These are phyloP conservation scores for Tetradesmus lagerheimii DNA, from an alignment of 139 green algal genomes.

Conservation along the genomic window DNA sequence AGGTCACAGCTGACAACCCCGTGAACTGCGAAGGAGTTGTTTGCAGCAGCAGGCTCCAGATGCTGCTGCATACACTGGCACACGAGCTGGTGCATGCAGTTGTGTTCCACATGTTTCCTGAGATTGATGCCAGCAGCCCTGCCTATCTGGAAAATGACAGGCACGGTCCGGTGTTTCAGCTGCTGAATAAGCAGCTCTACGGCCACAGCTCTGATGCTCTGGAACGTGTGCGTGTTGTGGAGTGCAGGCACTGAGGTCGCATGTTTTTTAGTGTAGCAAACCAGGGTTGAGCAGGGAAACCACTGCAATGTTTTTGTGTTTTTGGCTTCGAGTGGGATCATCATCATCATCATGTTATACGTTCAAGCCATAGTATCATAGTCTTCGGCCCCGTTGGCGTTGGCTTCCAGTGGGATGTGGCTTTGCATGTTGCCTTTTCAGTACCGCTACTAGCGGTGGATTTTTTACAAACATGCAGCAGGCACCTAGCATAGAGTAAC, in stretches of 20 bases:
- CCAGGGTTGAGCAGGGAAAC: too few species aligned
- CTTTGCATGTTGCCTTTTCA: too few species aligned
- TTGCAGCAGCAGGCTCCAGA: constrained; percentile 28
- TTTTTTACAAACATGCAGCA: too few species aligned
- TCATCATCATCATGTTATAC: too few species aligned
- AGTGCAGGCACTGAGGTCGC: not conserved
- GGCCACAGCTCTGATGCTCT: constrained; percentile 43
- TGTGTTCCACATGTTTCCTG: constrained; percentile 28
- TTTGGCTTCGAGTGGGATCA: too few species aligned
- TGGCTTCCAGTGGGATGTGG: too few species aligned
- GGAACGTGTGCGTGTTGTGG: not conserved
- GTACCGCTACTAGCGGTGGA: too few species aligned
- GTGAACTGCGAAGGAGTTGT: constrained; percentile 43
- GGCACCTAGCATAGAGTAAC: too few species aligned
- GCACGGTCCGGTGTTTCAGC: constrained; percentile 42
- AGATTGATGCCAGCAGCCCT: constrained; percentile 14
- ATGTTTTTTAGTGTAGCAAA: too few species aligned
- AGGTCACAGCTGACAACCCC: not conserved
- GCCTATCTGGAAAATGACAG: constrained; percentile 26
- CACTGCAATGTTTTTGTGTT: too few species aligned
- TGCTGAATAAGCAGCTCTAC: constrained; percentile 50
- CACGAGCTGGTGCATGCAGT: constrained; percentile 51
- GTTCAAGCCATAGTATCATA: too few species aligned
- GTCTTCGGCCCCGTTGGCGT: too few species aligned
- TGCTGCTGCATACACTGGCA: constrained; percentile 47